Base-by-base conservation (phyloP, 2,329 filamentous ascomycete genomes). In the Fusarium sp. region DNA sequence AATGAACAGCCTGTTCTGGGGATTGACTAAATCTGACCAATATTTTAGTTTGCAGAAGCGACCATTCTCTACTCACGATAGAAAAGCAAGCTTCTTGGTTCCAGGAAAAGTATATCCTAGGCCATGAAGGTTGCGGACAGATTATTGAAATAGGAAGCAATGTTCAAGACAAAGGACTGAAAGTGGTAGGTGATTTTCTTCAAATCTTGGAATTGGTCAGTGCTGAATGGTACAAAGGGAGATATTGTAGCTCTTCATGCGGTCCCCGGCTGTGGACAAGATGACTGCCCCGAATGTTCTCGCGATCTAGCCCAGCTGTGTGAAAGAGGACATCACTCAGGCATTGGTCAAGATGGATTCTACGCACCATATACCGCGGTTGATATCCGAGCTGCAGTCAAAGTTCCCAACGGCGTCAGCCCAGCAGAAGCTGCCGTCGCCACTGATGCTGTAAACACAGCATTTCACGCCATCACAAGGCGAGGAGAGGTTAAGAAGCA, bases 301-400 rank as follows among this genome's bases (percentile, higher is more conserved):
- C 78, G 81, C 2, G 81, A 83, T 41, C 67, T 85, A 2, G 64
- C 78, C 7, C 82, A 84, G 65, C 72, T 84, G 1, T 83, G 82
- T 54, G 78, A 82, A 51, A 57, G 48, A 35, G 78, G 82, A 1
- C 80, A 81, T 48, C 83, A 85, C 65, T 83, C 83, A 3, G 84
- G 84, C 0, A 84, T 85, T 26, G 83, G 84, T 0, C 82, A 84
- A 54, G 81, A 85, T 35, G 84, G 84, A 0, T 83, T 83, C 41
- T 84, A 82, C 48, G 82, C 84, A 3, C 81, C 83, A 1, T 85
- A 81, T 42, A 80, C 82, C 0, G 77, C 75, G 1, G 72, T 81
- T 1, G 76, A 81, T 39, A 68, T 74, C 13, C 20, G 65, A n/a
- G 68, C 60, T 9, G 62, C 57, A 3, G 71, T 75, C 4, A 71